Percentiles rank a stretch among this genome's conserved stretches.
phyloP scores from a whole-genome alignment of 768 basidiomycete species.

The Podaxis sp. region DNA sequence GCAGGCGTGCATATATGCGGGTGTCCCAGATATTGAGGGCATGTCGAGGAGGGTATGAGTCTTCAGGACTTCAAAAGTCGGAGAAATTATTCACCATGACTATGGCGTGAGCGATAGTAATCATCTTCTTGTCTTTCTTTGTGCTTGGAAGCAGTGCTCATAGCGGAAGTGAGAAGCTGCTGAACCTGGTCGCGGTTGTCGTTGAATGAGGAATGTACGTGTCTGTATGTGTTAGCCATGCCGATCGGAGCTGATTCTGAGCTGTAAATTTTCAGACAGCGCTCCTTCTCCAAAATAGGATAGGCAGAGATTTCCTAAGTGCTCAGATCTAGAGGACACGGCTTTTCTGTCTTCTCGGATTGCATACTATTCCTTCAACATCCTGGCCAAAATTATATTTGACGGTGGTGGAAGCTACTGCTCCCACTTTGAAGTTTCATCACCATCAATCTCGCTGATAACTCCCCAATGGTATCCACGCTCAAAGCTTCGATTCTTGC shows the following conservation, averaged over 20 bases:
- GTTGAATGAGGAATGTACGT: background rate
- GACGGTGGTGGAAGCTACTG: background rate
- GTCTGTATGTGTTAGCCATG: background rate
- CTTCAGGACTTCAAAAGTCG: background rate
- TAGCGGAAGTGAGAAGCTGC: too few relatives aligned
- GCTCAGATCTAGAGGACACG: too few relatives aligned
- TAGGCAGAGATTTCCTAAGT: too few relatives aligned
- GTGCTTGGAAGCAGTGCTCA: background rate
- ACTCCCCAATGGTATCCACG: background rate
- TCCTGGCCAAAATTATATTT: background rate
- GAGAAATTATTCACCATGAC: constrained; percentile 9
- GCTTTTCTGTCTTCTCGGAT: too few relatives aligned
- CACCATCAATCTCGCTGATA: background rate
- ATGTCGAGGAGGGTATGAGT: constrained; percentile 12
- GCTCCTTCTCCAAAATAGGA: too few relatives aligned
- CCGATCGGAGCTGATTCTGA: too few relatives aligned
- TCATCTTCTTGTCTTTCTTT: background rate
- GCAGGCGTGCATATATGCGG: background rate
- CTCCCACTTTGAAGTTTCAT: background rate
- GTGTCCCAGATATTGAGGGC: background rate
- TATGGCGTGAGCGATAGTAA: background rate
- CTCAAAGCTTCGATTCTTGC: background rate
- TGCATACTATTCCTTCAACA: background rate
- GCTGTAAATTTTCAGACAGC: too few relatives aligned
- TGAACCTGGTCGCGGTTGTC: background rate